Evolutionary conservation across 768 basidiomycete species (phyloP).

Genomic region (Tulasnella sp.): DNA sequence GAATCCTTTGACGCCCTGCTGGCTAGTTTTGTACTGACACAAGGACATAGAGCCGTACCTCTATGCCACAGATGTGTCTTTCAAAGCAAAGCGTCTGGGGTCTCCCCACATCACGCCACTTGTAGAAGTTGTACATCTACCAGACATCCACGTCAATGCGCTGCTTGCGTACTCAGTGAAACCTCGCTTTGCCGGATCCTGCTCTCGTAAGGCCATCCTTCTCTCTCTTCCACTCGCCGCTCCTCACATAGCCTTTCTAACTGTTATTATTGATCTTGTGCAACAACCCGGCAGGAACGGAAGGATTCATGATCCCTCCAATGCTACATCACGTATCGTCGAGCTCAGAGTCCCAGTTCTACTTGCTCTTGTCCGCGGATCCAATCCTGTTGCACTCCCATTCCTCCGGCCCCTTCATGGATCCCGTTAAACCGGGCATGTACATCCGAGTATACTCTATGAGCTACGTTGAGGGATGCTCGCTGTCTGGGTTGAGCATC

Average conservation of each 20-base stretch:
- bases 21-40: background rate
- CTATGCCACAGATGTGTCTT: background rate
- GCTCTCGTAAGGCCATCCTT: conserved; percentile 24
- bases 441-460: background rate
- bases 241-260: background rate
- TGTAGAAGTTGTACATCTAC: conserved; percentile 38
- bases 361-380: conserved; percentile 34
- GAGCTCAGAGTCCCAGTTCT: conserved; percentile 13
- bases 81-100: too few relatives aligned
- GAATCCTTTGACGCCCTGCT: conserved; percentile 21
- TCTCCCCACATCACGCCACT: conserved; percentile 25
- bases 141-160: conserved; percentile 45
- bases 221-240: background rate
- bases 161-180: conserved; percentile 53
- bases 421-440: conserved; percentile 12
- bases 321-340: conserved; percentile 11
- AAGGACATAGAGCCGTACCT: background rate
- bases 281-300: background rate
- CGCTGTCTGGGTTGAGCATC: conserved; percentile 35
- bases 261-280: background rate
- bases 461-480: conserved; percentile 37
- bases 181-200: conserved; percentile 26
- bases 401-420: conserved; percentile 51
- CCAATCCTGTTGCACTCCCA: conserved; percentile 57
- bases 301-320: background rate